These are phyloP conservation scores for Pochonia chlamydosporia DNA, from an alignment of 2,329 filamentous ascomycete species.

Conservation along the genomic window DNA sequence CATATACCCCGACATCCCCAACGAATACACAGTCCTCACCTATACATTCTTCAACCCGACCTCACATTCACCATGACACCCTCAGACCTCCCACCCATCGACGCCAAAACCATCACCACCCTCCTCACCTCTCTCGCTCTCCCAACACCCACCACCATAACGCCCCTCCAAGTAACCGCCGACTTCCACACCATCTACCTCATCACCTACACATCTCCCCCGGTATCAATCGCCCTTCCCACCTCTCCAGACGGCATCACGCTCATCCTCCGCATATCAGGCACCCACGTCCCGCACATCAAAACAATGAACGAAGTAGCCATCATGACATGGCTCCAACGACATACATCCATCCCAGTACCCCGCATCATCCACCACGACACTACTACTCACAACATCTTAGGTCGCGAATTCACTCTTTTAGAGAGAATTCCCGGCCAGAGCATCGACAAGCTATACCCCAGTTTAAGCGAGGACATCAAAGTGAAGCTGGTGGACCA, in stretches of 20 bases:
- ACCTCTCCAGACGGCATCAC: slow-evolving; percentile 2
- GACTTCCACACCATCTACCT: slow-evolving; percentile 22
- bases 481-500: slow-evolving; percentile 20
- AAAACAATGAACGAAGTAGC: slow-evolving; percentile 32
- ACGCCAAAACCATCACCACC: slow-evolving; percentile 7
- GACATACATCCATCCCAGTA: slow-evolving; percentile 27
- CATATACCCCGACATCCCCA: too few species aligned
- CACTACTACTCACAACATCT: slow-evolving; percentile 18
- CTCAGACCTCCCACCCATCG: neutral
- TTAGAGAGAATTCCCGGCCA: slow-evolving; percentile 20
- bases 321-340: slow-evolving; percentile 25
- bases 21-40: too few species aligned
- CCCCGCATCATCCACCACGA: slow-evolving; percentile 24
- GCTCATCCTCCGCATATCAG: slow-evolving; percentile 29
- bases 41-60: neutral
- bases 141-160: slow-evolving; percentile 10
- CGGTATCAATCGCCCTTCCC: neutral
- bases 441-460: slow-evolving; percentile 23
- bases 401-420: slow-evolving; percentile 27
- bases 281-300: slow-evolving; percentile 25
- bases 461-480: slow-evolving; percentile 11
- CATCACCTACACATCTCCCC: slow-evolving; percentile 10
- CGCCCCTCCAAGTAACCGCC: slow-evolving; percentile 14
- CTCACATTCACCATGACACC: neutral
- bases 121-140: slow-evolving; percentile 14